phyloP scores from a whole-genome alignment of 768 basidiomycete genomes.

The Dentipellis fragilis region DNA sequence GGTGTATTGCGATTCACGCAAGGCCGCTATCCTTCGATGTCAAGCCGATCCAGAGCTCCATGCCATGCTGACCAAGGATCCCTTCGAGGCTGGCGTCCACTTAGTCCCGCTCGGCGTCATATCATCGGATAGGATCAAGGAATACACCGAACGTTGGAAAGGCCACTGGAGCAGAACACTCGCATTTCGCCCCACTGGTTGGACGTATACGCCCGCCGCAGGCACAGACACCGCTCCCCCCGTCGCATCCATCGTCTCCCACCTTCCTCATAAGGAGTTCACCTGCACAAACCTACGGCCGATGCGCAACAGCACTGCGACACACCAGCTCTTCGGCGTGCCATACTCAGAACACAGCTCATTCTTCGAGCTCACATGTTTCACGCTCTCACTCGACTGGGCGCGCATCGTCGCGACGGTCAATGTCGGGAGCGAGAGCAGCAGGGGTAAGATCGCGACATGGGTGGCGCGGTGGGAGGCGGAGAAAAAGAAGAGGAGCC shows the following conservation, averaged over 20 bases:
- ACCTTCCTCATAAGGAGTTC: slow-evolving; percentile 58
- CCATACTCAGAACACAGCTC: slow-evolving; percentile 95
- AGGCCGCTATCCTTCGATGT: slow-evolving; percentile 74
- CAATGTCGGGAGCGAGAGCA: slow-evolving; percentile 65
- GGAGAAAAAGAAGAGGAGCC: slow-evolving; percentile 54
- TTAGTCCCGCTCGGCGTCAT: slow-evolving; percentile 73
- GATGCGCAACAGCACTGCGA: slow-evolving; percentile 59
- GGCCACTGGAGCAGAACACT: slow-evolving; percentile 61
- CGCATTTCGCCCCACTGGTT: slow-evolving; percentile 90
- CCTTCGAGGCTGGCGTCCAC: slow-evolving; percentile 72
- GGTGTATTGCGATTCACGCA: slow-evolving; percentile 83
- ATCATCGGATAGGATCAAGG: slow-evolving; percentile 63
- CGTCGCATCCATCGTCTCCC: slow-evolving; percentile 58
- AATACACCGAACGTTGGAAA: slow-evolving; percentile 68
- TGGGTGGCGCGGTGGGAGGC: slow-evolving; percentile 89
- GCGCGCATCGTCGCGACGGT: slow-evolving; percentile 91
- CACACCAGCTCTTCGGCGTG: slow-evolving; percentile 69
- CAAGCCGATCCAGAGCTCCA: slow-evolving; percentile 80
- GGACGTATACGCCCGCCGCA: slow-evolving; percentile 73
- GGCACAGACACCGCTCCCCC: slow-evolving; percentile 55
- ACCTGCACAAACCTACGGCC: slow-evolving; percentile 58
- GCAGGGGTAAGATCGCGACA: slow-evolving; percentile 75
- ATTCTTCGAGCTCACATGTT: slow-evolving; percentile 92
- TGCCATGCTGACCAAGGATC: slow-evolving; percentile 64
- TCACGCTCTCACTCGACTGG: slow-evolving; percentile 83